Percentiles rank a stretch among this genome's conserved stretches.
These are phyloP conservation scores for Neoscytalidium dimidiatum DNA, from an alignment of 2,329 filamentous ascomycete genomes.

Conservation along the genomic window DNA sequence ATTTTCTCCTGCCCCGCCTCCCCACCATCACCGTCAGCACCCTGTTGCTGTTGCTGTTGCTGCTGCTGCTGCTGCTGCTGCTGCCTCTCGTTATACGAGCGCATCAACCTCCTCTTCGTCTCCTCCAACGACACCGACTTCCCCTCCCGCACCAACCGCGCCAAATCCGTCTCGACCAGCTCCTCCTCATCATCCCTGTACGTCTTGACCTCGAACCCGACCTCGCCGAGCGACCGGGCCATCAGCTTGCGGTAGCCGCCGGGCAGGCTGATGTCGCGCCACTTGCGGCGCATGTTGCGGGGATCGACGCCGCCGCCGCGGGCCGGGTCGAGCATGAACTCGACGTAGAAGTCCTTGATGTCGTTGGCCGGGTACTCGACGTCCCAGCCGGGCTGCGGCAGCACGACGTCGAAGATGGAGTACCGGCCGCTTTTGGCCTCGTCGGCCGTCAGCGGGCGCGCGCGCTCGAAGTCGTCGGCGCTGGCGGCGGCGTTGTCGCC, in stretches of 20 bases:
- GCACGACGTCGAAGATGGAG: constrained; percentile 82
- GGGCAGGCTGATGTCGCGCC: constrained; percentile 84
- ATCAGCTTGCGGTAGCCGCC: constrained; percentile 88
- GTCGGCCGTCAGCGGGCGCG: constrained; percentile 71
- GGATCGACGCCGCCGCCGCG: constrained; percentile 80
- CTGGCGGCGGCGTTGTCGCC: constrained; percentile 57
- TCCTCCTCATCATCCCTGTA: constrained; percentile 61
- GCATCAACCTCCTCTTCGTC: constrained; percentile 9
- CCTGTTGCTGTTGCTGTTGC: not conserved
- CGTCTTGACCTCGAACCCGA: constrained; percentile 66
- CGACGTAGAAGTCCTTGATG: constrained; percentile 78
- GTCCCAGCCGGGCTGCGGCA: constrained; percentile 91
- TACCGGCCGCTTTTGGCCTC: constrained; percentile 77
- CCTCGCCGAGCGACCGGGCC: constrained; percentile 64
- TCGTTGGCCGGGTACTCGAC: constrained; percentile 83
- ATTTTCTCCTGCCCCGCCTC: constrained; percentile 52
- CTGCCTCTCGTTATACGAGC: constrained; percentile 1
- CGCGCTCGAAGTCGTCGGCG: constrained; percentile 65
- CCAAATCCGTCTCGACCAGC: constrained; percentile 84
- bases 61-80: not conserved
- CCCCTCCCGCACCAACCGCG: constrained; percentile 57
- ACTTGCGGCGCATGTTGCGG: constrained; percentile 79
- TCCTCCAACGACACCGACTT: constrained; percentile 31
- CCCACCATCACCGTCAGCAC: constrained; percentile 19
- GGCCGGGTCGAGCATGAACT: constrained; percentile 75